Evolutionary conservation across 2,329 filamentous ascomycete species (phyloP).

Genomic region (Colletotrichum gigasporum): DNA sequence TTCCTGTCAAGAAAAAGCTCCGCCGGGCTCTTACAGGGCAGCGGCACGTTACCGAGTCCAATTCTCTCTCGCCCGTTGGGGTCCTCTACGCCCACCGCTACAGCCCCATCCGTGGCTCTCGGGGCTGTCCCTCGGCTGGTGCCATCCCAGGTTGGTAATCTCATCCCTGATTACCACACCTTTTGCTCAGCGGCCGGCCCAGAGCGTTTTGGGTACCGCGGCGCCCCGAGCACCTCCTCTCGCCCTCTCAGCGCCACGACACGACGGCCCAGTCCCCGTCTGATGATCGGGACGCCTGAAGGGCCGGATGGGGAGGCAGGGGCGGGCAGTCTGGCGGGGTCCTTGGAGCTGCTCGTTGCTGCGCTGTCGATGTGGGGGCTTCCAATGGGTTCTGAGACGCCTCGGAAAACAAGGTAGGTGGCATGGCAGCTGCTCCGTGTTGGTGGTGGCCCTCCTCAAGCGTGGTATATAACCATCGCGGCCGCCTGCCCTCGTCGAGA

Average conservation of each 20-base stretch:
- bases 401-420: slow-evolving; percentile 5
- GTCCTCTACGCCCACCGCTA: too few species aligned
- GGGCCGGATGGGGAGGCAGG: neutral
- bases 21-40: neutral
- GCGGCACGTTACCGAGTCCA: slow-evolving; percentile 9
- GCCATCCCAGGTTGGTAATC: slow-evolving; percentile 15
- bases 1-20: neutral
- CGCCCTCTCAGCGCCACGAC: slow-evolving; percentile 31
- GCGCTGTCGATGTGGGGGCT: slow-evolving; percentile 16
- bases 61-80: neutral
- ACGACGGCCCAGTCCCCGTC: slow-evolving; percentile 46
- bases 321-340: neutral
- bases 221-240: neutral
- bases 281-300: slow-evolving; percentile 17
- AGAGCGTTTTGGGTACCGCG: neutral
- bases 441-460: neutral
- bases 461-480: slow-evolving; percentile 18
- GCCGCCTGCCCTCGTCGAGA: neutral
- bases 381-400: slow-evolving; percentile 24
- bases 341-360: slow-evolving; percentile 10
- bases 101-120: too few species aligned
- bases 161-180: slow-evolving; percentile 24
- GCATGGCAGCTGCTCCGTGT: neutral
- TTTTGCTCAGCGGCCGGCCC: slow-evolving; percentile 24
- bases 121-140: neutral